Evolutionary conservation across 2,329 filamentous ascomycete genomes (phyloP).

Genomic region (Scleromitrula shiraiana): DNA sequence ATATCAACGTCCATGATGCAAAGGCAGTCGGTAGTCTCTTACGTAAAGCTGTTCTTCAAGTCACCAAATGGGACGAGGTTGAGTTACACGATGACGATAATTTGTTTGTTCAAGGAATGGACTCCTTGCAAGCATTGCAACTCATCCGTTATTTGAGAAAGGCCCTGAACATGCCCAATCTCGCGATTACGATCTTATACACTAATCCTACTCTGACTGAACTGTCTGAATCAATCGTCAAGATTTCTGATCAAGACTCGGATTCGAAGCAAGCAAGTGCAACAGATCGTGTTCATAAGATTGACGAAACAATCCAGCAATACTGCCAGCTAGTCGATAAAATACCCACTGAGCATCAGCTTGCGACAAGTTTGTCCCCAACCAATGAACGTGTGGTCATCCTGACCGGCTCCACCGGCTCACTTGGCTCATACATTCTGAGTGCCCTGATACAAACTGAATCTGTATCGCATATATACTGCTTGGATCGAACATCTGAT

Average conservation of each 20-base stretch:
- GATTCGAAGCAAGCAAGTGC: neutral
- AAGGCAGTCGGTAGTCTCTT: neutral
- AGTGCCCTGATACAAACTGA: slow-evolving; percentile 28
- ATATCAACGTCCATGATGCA: neutral
- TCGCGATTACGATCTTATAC: neutral
- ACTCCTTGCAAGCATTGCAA: slow-evolving; percentile 9
- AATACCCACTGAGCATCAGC: neutral
- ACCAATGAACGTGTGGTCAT: slow-evolving; percentile 19
- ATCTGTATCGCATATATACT: slow-evolving; percentile 37
- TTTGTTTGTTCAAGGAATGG: slow-evolving; percentile 9
- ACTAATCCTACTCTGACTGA: neutral
- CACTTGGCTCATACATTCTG: slow-evolving; percentile 40
- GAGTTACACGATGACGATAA: neutral
- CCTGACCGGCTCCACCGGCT: slow-evolving; percentile 43
- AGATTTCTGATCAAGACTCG: neutral
- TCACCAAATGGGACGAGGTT: neutral
- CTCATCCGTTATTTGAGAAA: slow-evolving; percentile 1
- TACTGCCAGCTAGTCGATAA: neutral
- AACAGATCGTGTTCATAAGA: neutral
- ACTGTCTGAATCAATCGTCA: neutral
- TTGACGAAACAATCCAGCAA: neutral
- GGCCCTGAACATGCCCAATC: neutral
- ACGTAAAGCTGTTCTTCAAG: neutral
- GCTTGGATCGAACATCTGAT: slow-evolving; percentile 35
- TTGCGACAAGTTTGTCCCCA: neutral